phyloP scores from a whole-genome alignment of 2,329 filamentous ascomycete genomes.

The Alternaria infectoria region DNA sequence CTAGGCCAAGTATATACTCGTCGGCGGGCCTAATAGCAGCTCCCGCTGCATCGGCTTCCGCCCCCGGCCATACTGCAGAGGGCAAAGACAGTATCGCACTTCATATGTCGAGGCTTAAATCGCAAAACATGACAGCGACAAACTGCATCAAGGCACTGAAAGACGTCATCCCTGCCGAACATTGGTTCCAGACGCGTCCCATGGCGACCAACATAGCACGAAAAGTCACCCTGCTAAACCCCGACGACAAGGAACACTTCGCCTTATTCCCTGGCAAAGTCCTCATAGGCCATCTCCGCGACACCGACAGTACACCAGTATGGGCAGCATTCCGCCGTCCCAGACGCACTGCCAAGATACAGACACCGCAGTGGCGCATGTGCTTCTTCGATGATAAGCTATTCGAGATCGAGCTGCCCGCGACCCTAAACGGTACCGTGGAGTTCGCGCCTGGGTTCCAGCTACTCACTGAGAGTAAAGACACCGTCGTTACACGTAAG shows the following conservation, averaged over 20 bases:
- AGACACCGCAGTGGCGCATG: background rate
- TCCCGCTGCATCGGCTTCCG: background rate
- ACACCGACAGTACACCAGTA: background rate
- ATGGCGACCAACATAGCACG: background rate
- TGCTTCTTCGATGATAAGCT: background rate
- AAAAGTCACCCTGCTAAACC: background rate
- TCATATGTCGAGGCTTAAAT: background rate
- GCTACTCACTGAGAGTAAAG: background rate
- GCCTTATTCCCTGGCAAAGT: background rate
- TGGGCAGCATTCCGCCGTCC: background rate
- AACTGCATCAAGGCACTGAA: background rate
- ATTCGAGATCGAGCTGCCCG: background rate
- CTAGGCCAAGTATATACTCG: background rate
- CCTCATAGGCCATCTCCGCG: background rate
- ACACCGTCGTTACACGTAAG: background rate
- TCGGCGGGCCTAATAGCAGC: background rate
- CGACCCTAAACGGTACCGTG: background rate
- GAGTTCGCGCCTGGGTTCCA: background rate
- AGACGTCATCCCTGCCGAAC: background rate
- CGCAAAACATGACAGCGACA: background rate
- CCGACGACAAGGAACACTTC: background rate
- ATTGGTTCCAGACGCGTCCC: background rate
- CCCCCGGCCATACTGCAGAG: background rate
- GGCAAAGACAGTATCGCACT: background rate
- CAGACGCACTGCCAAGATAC: background rate